These are phyloP conservation scores for Phytophthora meadii DNA, from an alignment of 352 stramenopile species.

Conservation along the genomic window DNA sequence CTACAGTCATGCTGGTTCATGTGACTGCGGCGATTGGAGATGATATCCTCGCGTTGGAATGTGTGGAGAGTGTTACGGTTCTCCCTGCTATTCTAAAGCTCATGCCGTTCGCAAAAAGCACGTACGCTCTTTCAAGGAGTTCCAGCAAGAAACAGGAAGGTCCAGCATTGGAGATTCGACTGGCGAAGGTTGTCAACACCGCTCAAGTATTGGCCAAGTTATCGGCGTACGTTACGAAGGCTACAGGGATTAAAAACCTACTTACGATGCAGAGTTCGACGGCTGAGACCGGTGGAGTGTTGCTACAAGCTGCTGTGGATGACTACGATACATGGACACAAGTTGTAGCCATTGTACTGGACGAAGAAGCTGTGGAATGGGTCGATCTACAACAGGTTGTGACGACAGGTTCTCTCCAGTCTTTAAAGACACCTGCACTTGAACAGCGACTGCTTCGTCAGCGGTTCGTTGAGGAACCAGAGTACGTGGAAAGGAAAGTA, in stretches of 20 bases:
- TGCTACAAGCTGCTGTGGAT: conserved; percentile 51
- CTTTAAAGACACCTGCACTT: conserved; percentile 30
- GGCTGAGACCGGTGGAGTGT: conserved; percentile 34
- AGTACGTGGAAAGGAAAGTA: conserved; percentile 5
- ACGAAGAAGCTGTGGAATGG: conserved; percentile 73
- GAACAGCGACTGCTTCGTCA: conserved; percentile 51
- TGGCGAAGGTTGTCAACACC: conserved; percentile 51
- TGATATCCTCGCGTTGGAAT: conserved; percentile 52
- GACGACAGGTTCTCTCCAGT: conserved; percentile 42
- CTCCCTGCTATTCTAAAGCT: conserved; percentile 76
- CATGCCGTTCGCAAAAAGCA: conserved; percentile 74
- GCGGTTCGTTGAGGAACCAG: conserved; percentile 9
- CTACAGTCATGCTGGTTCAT: conserved; percentile 69
- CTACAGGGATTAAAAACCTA: conserved; percentile 61
- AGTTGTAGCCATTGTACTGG: conserved; percentile 52
- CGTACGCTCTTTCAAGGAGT: conserved; percentile 41
- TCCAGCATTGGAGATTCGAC: conserved; percentile 51
- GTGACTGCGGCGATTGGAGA: conserved; percentile 52
- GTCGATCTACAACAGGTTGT: conserved; percentile 67
- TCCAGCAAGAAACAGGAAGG: conserved; percentile 33
- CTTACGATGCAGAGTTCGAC: conserved; percentile 37
- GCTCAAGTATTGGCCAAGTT: conserved; percentile 37
- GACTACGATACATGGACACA: conserved; percentile 71
- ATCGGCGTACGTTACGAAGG: conserved; percentile 27
- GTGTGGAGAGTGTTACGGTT: conserved; percentile 56